Evolutionary conservation across 1,139 yeast genomes (phyloP), one percentile per base, ranked within the genome.

Genomic region (Candida sp.): DNA sequence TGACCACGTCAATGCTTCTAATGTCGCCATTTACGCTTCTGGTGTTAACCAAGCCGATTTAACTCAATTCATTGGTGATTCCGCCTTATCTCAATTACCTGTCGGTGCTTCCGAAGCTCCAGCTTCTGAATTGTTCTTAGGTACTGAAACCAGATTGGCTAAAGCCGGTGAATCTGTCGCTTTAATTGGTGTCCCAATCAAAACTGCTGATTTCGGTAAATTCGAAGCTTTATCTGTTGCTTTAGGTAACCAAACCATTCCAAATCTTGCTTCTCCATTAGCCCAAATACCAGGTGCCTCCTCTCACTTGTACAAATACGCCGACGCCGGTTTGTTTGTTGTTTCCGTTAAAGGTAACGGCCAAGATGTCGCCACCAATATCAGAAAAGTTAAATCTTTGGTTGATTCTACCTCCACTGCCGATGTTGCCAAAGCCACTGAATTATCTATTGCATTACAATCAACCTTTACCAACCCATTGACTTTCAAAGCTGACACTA

Each of bases 281-380:
- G 62, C 78, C 46, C 60, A 73, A 58, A 68, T 80, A 50, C 72
- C 75, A 45, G 81, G 84, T 47, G 77, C 80, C 52, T 66, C 84
- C 53, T 84, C 88, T 52, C 67, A 74, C 58, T 73, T 86, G 58
- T 70, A 75, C 64, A 75, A 81, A 62, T 89, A 86, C 79, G 73
- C 82, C 53, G 93, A 86, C 62, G 89, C 93, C 48, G 89, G 95
- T 48, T 78, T 93, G 64, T 86, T 93, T 70, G 80, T 85, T 54
- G 75, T 89, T 49, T 69, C 81, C 47, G 84, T 87, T 49, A 63
- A 81, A 49, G 87, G 86, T 53, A 73, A 78, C 52, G 78, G 90
- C 45, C 61, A 72, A 33, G 70, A 68, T 40, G 89, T 84, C 50
- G 71, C 85, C 44, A 69, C 74, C 48, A 81, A 83, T 57, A 79